phyloP scores from a whole-genome alignment of 2,329 filamentous ascomycete species.

The Microdochium bolleyi region DNA sequence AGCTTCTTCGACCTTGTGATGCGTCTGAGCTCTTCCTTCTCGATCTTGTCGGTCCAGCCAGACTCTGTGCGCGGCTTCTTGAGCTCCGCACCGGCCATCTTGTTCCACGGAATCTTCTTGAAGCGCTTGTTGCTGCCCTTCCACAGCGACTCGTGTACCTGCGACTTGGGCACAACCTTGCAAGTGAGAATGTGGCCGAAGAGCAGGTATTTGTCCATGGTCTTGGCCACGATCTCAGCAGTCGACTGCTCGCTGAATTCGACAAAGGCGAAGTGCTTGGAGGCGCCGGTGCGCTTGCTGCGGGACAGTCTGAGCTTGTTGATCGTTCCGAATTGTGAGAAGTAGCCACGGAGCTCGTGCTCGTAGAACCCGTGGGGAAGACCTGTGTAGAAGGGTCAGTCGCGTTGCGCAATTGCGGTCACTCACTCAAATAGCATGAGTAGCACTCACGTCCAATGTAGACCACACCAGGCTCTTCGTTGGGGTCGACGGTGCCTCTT shows the following conservation, averaged over 20 bases:
- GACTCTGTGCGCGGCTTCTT: conserved; percentile 65
- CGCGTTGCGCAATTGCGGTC: neutral
- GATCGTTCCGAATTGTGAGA: conserved; percentile 85
- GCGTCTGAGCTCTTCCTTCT: conserved; percentile 65
- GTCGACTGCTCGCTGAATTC: conserved; percentile 73
- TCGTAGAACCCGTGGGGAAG: conserved; percentile 76
- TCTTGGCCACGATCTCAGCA: conserved; percentile 87
- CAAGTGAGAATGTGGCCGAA: conserved; percentile 93
- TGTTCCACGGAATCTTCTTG: conserved; percentile 81
- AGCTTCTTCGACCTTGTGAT: conserved; percentile 64
- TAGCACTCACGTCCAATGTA: conserved; percentile 62
- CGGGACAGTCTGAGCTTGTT: conserved; percentile 73
- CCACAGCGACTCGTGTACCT: conserved; percentile 76
- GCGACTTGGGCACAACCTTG: conserved; percentile 66
- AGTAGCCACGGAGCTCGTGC: conserved; percentile 88
- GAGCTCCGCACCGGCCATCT: conserved; percentile 70
- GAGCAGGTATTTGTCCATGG: conserved; percentile 96
- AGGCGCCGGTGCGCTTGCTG: conserved; percentile 84
- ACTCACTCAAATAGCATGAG: neutral
- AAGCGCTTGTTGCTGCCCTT: conserved; percentile 86
- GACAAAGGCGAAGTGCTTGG: conserved; percentile 92
- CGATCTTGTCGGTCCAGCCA: conserved; percentile 70
- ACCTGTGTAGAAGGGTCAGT: conserved; percentile 1
- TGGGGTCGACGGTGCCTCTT: conserved; percentile 30
- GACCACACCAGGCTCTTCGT: conserved; percentile 64